Base-by-base conservation (phyloP, 1,284 basidiomycete genomes). In the Naganishia liquefaciens region DNA sequence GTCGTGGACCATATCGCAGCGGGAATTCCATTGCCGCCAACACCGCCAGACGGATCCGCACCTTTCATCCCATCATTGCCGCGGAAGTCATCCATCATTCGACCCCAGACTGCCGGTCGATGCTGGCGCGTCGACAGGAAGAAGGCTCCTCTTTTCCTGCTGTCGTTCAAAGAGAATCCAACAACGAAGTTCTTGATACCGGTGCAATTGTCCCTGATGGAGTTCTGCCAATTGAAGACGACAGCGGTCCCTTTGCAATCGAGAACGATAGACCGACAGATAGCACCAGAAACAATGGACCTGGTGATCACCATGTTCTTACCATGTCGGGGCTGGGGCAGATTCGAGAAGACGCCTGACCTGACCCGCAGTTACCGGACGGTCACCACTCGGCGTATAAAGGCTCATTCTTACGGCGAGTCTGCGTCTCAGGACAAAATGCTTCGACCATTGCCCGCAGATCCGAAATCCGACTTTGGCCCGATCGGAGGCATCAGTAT, bases 141-240 rank as follows among this genome's bases (percentile, higher is more conserved):
- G 30, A 53, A 53, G 33, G 51, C 51, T 11, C 61, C 61, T 1
- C 25, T 62, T 7, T 23, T 62, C n/a, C 30, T 62, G 19, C 1
- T 53, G 2, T 50, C 44, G n/a, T 62, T 54, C 28, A 25, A 47
- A 27, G 61, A 62, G 46, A 62, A 53, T 30, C 49, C 61, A 19
- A 43, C 61, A n/a, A 52, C 50, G 6, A 62, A 62, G 39, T 54
- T 62, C 28, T 50, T 43, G 15, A 33, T 62, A 27, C 61, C 61
- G 7, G 52, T 52, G 6, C 49, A 62, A 23, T 23, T 62, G 13
- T 47, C 61, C 13, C 54, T 43, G 50, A 62, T 62, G 27, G 53
- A 50, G 2, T 62, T 53, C 61, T 53, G 42, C 25, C 40, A 33
- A 7, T 37, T 33, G 9, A 40, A 53, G 11, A n/a, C 33, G n/a